A percentile compares a stretch with the other conserved stretches of the same genome.
These are phyloP conservation scores for Aspergillus sp. DNA, from an alignment of 2,329 filamentous ascomycete species.

Conservation along the genomic window DNA sequence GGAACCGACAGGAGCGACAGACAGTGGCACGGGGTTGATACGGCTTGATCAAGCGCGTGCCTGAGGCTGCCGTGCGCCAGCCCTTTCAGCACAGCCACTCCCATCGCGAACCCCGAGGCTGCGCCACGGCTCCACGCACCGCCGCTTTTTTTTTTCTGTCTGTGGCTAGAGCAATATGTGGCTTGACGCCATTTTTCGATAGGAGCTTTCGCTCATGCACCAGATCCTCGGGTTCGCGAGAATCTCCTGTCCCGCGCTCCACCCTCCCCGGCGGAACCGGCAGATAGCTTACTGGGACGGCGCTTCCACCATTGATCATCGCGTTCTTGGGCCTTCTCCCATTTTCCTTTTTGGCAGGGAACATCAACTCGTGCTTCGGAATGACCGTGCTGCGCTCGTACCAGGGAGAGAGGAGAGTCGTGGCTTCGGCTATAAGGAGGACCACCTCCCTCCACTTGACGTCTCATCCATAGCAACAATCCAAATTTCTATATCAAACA, in stretches of 20 bases:
- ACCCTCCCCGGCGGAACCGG: constrained; percentile 20
- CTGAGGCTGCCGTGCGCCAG: constrained; percentile 11
- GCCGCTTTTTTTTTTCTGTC: constrained; percentile 13
- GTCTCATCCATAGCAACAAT: not conserved
- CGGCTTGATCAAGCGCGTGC: not conserved
- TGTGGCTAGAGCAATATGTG: constrained; percentile 28
- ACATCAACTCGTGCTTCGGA: constrained; percentile 19
- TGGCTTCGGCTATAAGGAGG: constrained; percentile 17
- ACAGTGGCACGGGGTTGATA: not conserved
- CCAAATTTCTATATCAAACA: not conserved
- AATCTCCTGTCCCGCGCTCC: constrained; percentile 14
- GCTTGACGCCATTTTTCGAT: constrained; percentile 25
- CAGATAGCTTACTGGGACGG: constrained; percentile 21
- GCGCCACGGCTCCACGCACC: constrained; percentile 14
- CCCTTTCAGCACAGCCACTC: constrained; percentile 23
- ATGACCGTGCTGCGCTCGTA: constrained; percentile 16
- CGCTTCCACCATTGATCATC: constrained; percentile 16
- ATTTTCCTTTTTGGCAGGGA: constrained; percentile 15
- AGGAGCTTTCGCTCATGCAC: constrained; percentile 18
- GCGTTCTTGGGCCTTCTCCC: constrained; percentile 16
- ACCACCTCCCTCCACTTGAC: not conserved
- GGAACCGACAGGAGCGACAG: not conserved
- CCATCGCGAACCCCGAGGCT: constrained; percentile 17
- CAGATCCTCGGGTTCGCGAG: constrained; percentile 19
- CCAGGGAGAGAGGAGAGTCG: constrained; percentile 7